Percentiles rank a stretch among this genome's conserved stretches.
phyloP scores from a whole-genome alignment of 495 filamentous ascomycete genomes.

The Elaphomyces granulatus region DNA sequence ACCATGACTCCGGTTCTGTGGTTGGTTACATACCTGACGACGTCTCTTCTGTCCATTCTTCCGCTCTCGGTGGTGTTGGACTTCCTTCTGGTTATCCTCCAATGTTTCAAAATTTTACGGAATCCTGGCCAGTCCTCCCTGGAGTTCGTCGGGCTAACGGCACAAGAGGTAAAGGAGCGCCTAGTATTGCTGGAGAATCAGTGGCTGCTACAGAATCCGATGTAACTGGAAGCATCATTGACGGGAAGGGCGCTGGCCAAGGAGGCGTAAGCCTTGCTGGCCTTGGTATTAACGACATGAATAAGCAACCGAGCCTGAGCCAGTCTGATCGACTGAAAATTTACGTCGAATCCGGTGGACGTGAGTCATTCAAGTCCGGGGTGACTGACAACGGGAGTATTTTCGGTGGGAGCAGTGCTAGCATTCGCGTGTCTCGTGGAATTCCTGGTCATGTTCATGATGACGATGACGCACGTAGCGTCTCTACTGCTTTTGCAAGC shows the following conservation, averaged over 20 bases:
- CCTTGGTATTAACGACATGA: conserved; percentile 58
- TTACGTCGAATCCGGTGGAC: conserved; percentile 72
- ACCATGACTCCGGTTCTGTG: conserved; percentile 73
- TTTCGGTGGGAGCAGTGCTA: conserved; percentile 58
- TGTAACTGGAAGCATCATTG: conserved; percentile 52
- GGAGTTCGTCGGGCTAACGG: conserved; percentile 48
- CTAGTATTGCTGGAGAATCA: conserved; percentile 81
- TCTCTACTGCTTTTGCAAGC: conserved; percentile 91
- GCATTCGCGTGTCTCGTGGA: conserved; percentile 39
- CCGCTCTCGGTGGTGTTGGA: conserved; percentile 70
- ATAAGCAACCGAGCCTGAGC: conserved; percentile 66
- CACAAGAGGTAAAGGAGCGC: conserved; percentile 44
- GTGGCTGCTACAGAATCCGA: conserved; percentile 83
- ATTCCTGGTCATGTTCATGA: conserved; percentile 35
- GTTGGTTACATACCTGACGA: conserved; percentile 94
- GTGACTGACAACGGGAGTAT: conserved; percentile 50
- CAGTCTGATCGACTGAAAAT: conserved; percentile 73
- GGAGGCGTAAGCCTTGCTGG: conserved; percentile 78
- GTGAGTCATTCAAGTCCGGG: conserved; percentile 30
- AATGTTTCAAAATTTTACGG: conserved; percentile 89
- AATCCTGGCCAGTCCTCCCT: conserved; percentile 71
- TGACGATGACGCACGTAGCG: conserved; percentile 89
- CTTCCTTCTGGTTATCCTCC: conserved; percentile 72
- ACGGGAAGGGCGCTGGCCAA: conserved; percentile 60
- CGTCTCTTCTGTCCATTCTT: conserved; percentile 89